Evolutionary conservation across 371 early-diverging fungal genomes (phyloP).

Genomic region (Lichtheimia hyalospora): DNA sequence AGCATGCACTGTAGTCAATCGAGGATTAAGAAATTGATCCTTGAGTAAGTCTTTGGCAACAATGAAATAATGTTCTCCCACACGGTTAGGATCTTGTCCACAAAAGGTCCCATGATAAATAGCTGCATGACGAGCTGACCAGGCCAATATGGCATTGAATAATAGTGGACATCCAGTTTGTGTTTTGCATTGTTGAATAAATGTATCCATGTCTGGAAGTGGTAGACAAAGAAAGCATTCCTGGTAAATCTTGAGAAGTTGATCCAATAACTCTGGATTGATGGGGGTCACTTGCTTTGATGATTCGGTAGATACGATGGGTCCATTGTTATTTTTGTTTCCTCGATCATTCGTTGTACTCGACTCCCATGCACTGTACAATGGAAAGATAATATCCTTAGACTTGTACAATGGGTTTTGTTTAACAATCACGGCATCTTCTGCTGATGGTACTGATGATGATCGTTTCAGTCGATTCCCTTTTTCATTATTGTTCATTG

Average conservation of each 20-base stretch:
- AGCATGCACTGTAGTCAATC: constrained; percentile 40
- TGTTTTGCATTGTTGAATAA: constrained; percentile 12
- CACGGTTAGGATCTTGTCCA: constrained; percentile 44
- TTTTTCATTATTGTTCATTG: not conserved
- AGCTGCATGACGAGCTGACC: constrained; percentile 51
- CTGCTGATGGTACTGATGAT: constrained; percentile 10
- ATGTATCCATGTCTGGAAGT: constrained; percentile 20
- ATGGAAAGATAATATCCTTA: constrained; percentile 38
- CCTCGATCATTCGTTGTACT: not conserved
- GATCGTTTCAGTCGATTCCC: not conserved
- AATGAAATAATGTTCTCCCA: constrained; percentile 40
- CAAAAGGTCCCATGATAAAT: constrained; percentile 44
- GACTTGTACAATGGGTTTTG: constrained; percentile 39
- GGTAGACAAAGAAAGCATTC: constrained; percentile 31
- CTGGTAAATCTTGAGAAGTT: constrained; percentile 23
- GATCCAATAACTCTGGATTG: constrained; percentile 10
- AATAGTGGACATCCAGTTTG: constrained; percentile 24
- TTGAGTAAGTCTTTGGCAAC: constrained; percentile 34
- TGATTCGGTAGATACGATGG: not conserved
- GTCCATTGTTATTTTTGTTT: not conserved
- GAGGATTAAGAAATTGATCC: constrained; percentile 34
- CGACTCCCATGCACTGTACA: constrained; percentile 50
- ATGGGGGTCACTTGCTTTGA: not conserved
- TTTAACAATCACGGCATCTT: constrained; percentile 29
- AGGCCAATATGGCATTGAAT: constrained; percentile 39